phyloP scores from a whole-genome alignment of 371 early-diverging fungal species.

The Lichtheimia hyalospora region DNA sequence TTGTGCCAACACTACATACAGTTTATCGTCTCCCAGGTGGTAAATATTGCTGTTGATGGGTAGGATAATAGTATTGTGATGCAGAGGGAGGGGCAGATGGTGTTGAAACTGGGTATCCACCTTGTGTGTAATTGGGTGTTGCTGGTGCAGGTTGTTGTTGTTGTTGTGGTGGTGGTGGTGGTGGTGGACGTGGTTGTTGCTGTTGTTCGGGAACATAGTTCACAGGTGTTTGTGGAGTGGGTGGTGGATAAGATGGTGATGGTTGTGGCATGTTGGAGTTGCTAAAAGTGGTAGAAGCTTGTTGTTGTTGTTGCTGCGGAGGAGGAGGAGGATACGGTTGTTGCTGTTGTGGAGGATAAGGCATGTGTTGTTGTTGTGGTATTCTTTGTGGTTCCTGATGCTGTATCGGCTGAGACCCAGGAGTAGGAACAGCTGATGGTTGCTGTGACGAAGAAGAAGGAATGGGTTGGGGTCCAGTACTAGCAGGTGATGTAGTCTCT shows the following conservation, averaged over 20 bases:
- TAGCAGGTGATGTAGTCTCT: background rate
- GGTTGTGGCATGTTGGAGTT: background rate
- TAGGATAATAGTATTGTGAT: constrained; percentile 3
- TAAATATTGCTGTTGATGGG: constrained; percentile 1
- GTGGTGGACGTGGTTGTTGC: background rate
- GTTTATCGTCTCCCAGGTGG: background rate
- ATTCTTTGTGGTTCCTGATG: constrained; percentile 7
- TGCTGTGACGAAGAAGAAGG: constrained; percentile 7
- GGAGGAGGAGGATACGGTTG: constrained; percentile 8
- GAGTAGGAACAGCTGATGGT: background rate
- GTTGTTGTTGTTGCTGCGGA: constrained; percentile 1
- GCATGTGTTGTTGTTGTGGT: constrained; percentile 10
- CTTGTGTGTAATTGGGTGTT: background rate
- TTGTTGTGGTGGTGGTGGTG: background rate
- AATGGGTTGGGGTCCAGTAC: background rate
- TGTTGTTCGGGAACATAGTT: constrained; percentile 8
- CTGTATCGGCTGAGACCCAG: constrained; percentile 2
- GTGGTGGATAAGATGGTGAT: background rate
- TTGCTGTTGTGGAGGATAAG: constrained; percentile 5
- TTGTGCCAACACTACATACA: no score
- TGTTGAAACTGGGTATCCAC: constrained; percentile 1
- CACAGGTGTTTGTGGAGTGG: constrained; percentile 1
- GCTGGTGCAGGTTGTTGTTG: background rate
- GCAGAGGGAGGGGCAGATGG: constrained; percentile 9
- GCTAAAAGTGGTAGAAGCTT: background rate